Evolutionary conservation across 192 early-diverging fungal genomes (phyloP), one percentile per base, ranked within the genome.

Genomic region (Podila verticillata): DNA sequence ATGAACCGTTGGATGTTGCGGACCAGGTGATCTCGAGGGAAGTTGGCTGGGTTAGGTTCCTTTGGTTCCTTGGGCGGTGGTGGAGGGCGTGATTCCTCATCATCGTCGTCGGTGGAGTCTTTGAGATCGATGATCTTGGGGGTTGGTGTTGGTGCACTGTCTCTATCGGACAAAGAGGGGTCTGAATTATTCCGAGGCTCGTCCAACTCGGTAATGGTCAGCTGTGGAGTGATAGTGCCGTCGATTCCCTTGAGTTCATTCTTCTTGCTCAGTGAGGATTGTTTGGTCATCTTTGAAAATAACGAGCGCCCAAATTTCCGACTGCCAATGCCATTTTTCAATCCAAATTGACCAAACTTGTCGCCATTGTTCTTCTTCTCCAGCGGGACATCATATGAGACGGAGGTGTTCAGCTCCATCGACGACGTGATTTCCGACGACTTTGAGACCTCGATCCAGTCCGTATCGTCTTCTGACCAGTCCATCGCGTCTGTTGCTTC

Each of bases 1-100:
- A 92, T 88, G 48, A 91, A 93, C 48, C 92, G 88, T 19, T 89
- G 88, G 59, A 93, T 84, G 61, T 93, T 92, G 70, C 83, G 83
- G 9, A 92, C 74, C 44, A 93, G 69, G 39, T 90, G 92, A 28
- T 80, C 73, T 9, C 82, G 77, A 44, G 89, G 89, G 61, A 85
- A 90, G 44, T 88, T 88, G 51, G 72, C 65, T 10, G 73, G 78
- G 34, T 67, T 86, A 7, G 84, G 83, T 62, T 83, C 83, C 13
- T 65, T 56, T 12, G 75, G 75, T 57, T 79, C 75, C 20, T 79
- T 79, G 31, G 75, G 75, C 10, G 75, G 75, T 3, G 69, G 68
- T 28, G 69, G 47, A 1, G 75, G 75, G 47, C 69, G 68, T 2
- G 44, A 71, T 9, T 71, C 64, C 17, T 63, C 20, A 24, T 71